Base-by-base conservation (phyloP, 441 rosid species). In the Adansonia rubrostipa region DNA sequence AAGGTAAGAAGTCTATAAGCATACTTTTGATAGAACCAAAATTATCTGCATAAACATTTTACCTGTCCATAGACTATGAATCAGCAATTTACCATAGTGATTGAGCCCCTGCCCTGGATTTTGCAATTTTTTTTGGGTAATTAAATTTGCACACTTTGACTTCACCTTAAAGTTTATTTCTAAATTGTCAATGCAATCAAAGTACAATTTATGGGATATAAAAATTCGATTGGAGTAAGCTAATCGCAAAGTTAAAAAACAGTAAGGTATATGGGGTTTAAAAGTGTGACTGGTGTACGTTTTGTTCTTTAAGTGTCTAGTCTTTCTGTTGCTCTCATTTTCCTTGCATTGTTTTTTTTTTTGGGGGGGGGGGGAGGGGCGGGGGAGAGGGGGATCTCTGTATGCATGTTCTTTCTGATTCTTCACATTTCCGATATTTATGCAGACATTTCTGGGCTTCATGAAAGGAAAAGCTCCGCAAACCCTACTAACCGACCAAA, bases 401-500 rank as follows among this genome's bases (percentile, higher is more conserved):
- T 54, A 51, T 74, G 15, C 44, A 17, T 60, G 3, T 44, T 53
- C 11, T 71, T 36, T 45, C 20, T 22, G n/a, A 40, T 58, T 72
- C 48, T 63, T 78, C 57, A 14, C 19, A 62, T 14, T 57, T 33
- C 51, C 77, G 7, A 74, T 81, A 50, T 69, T 33, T 84, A 9
- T 81, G 48, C 87, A 87, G 94, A 86, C 86, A 28, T 90, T 89
- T 78, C 65, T 89, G 85, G 81, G 78, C 54, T 87, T 86, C 80
- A 83, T 89, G 92, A 83, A 89, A 51, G 89, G 91, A 71, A 90
- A 90, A 84, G 83, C 87, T 79, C 92, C 91, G 0, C 83, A 79
- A 75, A 87, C 94, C 33, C 51, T 90, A 42, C 74, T 85, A 80
- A 89, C 91, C 28, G 91, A 89, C 85, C 91, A 86, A 78, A 90